Evolutionary conservation across 2,329 filamentous ascomycete genomes (phyloP).

Genomic region (Trichoderma pleuroti): DNA sequence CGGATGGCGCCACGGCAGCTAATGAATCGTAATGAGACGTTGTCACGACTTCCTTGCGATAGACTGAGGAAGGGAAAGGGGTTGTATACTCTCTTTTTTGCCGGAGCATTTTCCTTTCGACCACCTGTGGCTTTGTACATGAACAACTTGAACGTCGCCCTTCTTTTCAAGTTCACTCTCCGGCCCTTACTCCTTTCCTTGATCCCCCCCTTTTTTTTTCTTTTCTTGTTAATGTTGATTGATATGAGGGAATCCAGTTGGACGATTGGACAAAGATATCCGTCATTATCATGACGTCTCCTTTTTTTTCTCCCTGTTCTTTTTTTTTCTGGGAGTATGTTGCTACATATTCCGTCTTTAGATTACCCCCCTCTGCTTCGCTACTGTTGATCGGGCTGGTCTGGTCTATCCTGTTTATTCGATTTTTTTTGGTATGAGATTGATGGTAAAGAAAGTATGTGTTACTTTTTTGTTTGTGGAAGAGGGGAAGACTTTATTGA

Average conservation of each 20-base stretch:
- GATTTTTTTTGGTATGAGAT: conserved; percentile 2
- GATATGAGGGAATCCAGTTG: conserved; percentile 4
- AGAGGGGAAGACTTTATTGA: not conserved
- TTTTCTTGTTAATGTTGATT: not conserved
- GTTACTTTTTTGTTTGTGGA: not conserved
- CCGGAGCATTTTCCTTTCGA: not conserved
- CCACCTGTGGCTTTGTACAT: not conserved
- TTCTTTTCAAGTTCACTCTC: not conserved
- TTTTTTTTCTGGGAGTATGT: not conserved
- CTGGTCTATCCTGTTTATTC: not conserved
- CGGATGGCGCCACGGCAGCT: not conserved
- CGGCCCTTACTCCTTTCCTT: not conserved
- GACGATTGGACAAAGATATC: conserved; percentile 8
- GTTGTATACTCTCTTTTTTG: not conserved
- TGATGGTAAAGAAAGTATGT: not conserved
- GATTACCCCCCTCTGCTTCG: not conserved
- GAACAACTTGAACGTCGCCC: not conserved
- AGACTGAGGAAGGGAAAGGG: not conserved
- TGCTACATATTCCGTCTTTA: not conserved
- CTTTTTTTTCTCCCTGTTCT: not conserved
- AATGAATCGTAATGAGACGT: not conserved
- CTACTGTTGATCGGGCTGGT: not conserved
- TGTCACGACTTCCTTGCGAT: not conserved
- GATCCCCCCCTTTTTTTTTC: not conserved
- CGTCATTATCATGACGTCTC: conserved; percentile 3